Conservation (phyloP, 768 basidiomycete genomes). For the Mycena venus region DNA sequence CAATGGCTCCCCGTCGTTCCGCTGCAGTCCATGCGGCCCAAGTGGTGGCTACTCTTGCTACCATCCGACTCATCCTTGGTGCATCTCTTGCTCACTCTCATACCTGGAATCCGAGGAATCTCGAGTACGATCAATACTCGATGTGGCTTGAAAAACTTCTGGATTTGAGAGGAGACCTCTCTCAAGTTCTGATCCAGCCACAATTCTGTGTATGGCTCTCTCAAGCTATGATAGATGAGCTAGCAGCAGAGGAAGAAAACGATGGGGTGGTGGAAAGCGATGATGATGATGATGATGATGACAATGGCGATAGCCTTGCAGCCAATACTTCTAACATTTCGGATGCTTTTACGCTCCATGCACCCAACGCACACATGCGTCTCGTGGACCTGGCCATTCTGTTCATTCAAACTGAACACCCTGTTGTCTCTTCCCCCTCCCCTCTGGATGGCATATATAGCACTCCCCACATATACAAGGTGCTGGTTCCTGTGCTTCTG, state of each 20-base stretch:
- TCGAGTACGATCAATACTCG: background rate
- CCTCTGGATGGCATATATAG: background rate
- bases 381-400: background rate
- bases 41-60: background rate
- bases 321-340: background rate
- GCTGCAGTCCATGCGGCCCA: background rate
- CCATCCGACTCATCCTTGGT: background rate
- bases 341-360: background rate
- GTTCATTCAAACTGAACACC: background rate
- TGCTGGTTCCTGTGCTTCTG: background rate
- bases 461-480: background rate
- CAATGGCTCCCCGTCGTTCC: background rate
- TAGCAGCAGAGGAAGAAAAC: background rate
- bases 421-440: background rate
- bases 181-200: background rate
- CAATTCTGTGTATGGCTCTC: conserved; percentile 1
- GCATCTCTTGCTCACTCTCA: background rate
- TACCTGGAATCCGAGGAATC: background rate
- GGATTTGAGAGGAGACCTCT: conserved; percentile 1
- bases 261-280: background rate
- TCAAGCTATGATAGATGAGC: background rate
- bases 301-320: background rate
- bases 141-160: background rate
- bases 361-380: background rate
- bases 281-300: background rate